Evolutionary conservation across 169 alveolate species (phyloP), one percentile per base, ranked within the genome.

Genomic region (Babesia ovata): DNA sequence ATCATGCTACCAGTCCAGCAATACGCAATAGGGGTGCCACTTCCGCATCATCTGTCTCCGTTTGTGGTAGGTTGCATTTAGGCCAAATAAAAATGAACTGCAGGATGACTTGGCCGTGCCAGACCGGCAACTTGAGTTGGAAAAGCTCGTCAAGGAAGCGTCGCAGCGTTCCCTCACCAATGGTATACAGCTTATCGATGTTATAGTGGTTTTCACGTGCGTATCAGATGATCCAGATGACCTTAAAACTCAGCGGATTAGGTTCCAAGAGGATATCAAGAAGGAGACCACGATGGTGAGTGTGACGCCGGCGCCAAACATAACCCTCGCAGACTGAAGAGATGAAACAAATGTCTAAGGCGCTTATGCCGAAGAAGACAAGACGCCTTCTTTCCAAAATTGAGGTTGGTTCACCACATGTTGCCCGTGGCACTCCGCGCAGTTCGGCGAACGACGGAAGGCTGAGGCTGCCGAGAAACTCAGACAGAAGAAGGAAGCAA

Each of bases 21-120:
- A 36, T 97, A 97, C 82, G 84, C 88, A 28, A 98, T 98, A 19
- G 98, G 98, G 28, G 87, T 82, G 66, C 91, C 87, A 54, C 86
- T 94, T 22, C 99, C 99, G 45, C 98, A 97, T 28, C 99, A 97
- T 77, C 77, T 97, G 39, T 95, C 98, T 59, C 99, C 99, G 14
- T 97, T 96, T 82, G 92, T 54, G 53, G 88, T 79, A 62, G 2
- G 78, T 76, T 2, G 46, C 21, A 50, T 0, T 45, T 58, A 19
- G 17, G 33, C 17, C 4, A 13, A 17, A 24, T 52, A 17, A 8
- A 0, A 17, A 33, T 17, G 21, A 29, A 63, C 4, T 17, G 19
- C 76, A 45, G 60, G 88, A 81, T 50, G 88, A 74, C 29, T 21
- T 26, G 46, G 75, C 56, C 49, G 88, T 72, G 21, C 88, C 88